phyloP scores from a whole-genome alignment of 139 green algal species.

The Closterium sp. region DNA sequence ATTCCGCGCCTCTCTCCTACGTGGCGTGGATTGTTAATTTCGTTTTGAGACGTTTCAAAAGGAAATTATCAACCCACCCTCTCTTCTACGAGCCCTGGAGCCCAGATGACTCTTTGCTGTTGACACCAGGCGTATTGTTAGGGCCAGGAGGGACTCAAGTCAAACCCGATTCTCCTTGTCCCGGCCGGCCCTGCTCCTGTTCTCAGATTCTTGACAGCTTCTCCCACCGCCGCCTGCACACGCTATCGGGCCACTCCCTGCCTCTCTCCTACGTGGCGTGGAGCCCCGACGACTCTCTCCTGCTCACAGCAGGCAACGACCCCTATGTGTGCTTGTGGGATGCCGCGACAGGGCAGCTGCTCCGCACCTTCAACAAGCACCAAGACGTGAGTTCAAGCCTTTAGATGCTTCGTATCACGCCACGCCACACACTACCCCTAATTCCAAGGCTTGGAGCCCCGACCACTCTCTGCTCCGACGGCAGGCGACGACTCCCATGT shows the following conservation, averaged over 20 bases:
- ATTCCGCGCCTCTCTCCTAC: no score
- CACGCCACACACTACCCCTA: no score
- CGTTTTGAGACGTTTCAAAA: no score
- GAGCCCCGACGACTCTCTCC: constrained; percentile 58
- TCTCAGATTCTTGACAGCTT: not conserved
- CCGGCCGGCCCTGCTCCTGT: no score
- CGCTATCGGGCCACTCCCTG: not conserved
- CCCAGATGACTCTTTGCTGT: constrained; percentile 36
- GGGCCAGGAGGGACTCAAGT: not conserved
- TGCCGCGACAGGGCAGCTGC: constrained; percentile 1
- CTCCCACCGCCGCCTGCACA: not conserved
- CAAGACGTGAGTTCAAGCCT: constrained; percentile 13
- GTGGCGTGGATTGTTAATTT: no score
- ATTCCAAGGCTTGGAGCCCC: no score
- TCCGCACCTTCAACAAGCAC: constrained; percentile 32
- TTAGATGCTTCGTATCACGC: no score
- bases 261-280: constrained; percentile 56
- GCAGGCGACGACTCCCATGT: no score
- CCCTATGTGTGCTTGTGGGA: constrained; percentile 62
- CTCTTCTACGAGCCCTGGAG: constrained; percentile 59
- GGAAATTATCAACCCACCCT: no score
- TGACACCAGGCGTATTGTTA: no score
- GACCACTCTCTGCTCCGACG: no score
- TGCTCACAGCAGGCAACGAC: constrained; percentile 68
- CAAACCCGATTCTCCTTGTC: not conserved